Base-by-base conservation (phyloP, 306 rosid genomes). In the Astragalus membranaceus region DNA sequence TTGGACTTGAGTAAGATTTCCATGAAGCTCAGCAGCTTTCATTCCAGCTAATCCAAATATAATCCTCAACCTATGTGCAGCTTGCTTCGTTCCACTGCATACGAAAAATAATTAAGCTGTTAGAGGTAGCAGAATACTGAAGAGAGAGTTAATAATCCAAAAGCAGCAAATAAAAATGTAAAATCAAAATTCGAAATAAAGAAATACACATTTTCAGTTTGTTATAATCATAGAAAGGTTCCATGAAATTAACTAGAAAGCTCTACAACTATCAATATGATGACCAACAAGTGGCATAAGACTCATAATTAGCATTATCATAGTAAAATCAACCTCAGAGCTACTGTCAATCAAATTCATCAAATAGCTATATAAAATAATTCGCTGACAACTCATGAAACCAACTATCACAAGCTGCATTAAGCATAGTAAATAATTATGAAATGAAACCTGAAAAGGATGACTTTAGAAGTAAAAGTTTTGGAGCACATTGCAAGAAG, bases 21-120 rank as follows among this genome's bases (percentile, higher is more conserved):
- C 91, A 78, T 95, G 99, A 85, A 95, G 91, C 81, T 95, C 99
- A 67, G 99, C 89, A 70, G 97, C 96, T 72, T 91, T 95, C 61
- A 85, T 64, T 36, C 99, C 99, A 75, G 95, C 81, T 79, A 95
- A 86, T 74, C 99, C 99, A 85, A 95, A 89, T 71, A 95, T 81
- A 78, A 95, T 89, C 85, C 80, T 95, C 75, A 95, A 80, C 50
- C 99, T 91, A 79, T 95, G 99, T 7, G 99, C 97, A 66, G 95
- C 96, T 64, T 85, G 89, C 76, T 91, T 95, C 65, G 97, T 91
- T 80, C 97, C 97, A 82, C 99, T 95, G 81, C 65, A 61, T 62
- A 52, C n/a, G 20, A 62, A 59, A 73, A 10, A 66, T 57, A 20
- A 73, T 57, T 14, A 69, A 74, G 32, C 39, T 59, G 50, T 55